phyloP scores from a whole-genome alignment of 495 filamentous ascomycete species.

The Penicillium fimorum region DNA sequence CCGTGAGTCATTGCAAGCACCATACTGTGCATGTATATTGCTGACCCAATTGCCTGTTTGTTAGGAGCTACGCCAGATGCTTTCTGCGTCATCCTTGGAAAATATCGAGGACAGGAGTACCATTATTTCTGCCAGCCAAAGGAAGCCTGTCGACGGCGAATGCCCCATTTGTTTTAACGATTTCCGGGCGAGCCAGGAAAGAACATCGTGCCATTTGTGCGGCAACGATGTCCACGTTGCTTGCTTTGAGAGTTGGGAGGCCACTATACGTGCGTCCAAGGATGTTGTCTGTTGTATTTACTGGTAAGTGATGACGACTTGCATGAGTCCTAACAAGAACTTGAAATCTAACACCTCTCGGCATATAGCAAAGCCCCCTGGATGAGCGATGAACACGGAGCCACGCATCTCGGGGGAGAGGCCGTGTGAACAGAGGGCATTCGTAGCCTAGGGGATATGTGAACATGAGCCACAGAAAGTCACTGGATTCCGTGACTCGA shows the following conservation, averaged over 20 bases:
- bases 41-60: constrained; percentile 7
- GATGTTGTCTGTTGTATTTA: constrained; percentile 61
- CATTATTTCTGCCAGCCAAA: neutral
- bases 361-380: neutral
- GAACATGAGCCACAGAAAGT: neutral
- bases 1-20: neutral
- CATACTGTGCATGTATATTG: constrained; percentile 1
- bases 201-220: constrained; percentile 73
- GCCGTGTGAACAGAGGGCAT: neutral
- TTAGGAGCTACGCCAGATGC: constrained; percentile 51
- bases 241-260: constrained; percentile 72
- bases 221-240: constrained; percentile 75
- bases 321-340: neutral
- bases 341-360: neutral
- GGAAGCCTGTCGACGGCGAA: constrained; percentile 59
- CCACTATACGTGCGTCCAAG: constrained; percentile 42
- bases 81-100: constrained; percentile 35
- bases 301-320: constrained; percentile 41
- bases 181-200: constrained; percentile 52
- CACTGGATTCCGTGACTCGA: neutral
- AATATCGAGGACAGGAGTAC: constrained; percentile 1
- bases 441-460: neutral
- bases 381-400: neutral
- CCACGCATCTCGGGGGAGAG: neutral
- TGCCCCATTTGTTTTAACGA: constrained; percentile 79